Conservation (phyloP, 2,329 filamentous ascomycete genomes). For the Colletotrichum higginsianum region DNA sequence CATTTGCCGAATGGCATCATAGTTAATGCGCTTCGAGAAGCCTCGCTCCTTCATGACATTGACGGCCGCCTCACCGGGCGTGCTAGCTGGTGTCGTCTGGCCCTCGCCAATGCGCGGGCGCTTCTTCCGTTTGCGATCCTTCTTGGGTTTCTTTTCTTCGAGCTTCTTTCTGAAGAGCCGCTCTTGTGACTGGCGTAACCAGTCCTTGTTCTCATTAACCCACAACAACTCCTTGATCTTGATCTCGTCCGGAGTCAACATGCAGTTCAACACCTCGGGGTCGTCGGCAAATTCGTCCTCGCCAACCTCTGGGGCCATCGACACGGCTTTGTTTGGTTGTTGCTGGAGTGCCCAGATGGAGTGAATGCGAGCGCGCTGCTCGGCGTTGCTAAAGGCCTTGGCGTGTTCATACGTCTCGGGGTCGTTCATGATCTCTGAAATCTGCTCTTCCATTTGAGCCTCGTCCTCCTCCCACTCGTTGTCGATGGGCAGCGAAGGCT, state of each 20-base stretch:
- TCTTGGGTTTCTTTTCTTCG: slow-evolving; percentile 70
- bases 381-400: slow-evolving; percentile 70
- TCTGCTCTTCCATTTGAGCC: slow-evolving; percentile 77
- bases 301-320: slow-evolving; percentile 76
- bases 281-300: slow-evolving; percentile 92
- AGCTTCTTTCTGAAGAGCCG: slow-evolving; percentile 84
- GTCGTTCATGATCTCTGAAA: slow-evolving; percentile 78
- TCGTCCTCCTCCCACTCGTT: slow-evolving; percentile 76
- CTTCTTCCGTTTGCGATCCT: slow-evolving; percentile 69
- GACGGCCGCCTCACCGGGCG: slow-evolving; percentile 78
- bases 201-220: slow-evolving; percentile 96
- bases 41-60: slow-evolving; percentile 77
- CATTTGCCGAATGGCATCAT: slow-evolving; percentile 72
- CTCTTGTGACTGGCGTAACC: slow-evolving; percentile 87
- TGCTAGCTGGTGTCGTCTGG: slow-evolving; percentile 75
- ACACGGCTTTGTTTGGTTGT: slow-evolving; percentile 63
- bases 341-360: slow-evolving; percentile 66
- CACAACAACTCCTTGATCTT: slow-evolving; percentile 91
- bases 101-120: slow-evolving; percentile 74
- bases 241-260: slow-evolving; percentile 81
- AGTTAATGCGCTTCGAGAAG: slow-evolving; percentile 84
- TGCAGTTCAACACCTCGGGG: slow-evolving; percentile 85
- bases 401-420: slow-evolving; percentile 70
- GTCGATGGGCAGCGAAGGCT: slow-evolving; percentile 68
- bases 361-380: slow-evolving; percentile 69